Evolutionary conservation across 2,329 filamentous ascomycete genomes (phyloP).

Genomic region (Alternaria postmessia): DNA sequence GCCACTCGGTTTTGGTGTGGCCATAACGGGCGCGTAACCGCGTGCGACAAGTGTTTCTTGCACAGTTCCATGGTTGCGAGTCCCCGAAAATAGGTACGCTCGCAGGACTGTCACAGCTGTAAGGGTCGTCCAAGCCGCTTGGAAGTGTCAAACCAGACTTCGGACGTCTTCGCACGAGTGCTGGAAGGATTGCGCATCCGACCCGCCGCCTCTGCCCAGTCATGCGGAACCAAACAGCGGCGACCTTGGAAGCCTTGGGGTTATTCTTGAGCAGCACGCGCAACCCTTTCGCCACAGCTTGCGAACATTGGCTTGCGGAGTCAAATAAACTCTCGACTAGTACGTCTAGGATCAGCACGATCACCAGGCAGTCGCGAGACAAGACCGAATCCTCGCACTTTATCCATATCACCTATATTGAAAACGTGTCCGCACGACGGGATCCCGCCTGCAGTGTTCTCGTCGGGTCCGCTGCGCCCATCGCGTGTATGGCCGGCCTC

Average conservation of each 20-base stretch:
- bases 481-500: conserved; percentile 24
- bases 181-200: conserved; percentile 4
- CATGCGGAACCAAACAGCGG: conserved; percentile 19
- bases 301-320: conserved; percentile 8
- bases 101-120: conserved; percentile 8
- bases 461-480: conserved; percentile 1
- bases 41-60: conserved; percentile 11
- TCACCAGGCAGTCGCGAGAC: conserved; percentile 18
- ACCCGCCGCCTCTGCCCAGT: conserved; percentile 16
- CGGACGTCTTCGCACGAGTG: conserved; percentile 5
- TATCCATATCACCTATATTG: conserved; percentile 22
- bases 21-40: conserved; percentile 19
- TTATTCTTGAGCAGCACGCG: conserved; percentile 28
- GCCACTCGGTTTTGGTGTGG: conserved; percentile 14
- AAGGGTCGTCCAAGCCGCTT: conserved; percentile 8
- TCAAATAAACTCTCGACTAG: conserved; percentile 25
- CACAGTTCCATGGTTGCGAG: conserved; percentile 8
- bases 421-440: conserved; percentile 21
- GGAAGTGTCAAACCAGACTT: neutral
- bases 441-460: conserved; percentile 11
- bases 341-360: conserved; percentile 27
- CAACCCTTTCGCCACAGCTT: conserved; percentile 36
- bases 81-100: conserved; percentile 18
- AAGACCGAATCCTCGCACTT: conserved; percentile 11
- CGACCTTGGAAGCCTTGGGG: conserved; percentile 10